Evolutionary conservation across 345 rosid species (phyloP).

Genomic region (Syzygium grande): DNA sequence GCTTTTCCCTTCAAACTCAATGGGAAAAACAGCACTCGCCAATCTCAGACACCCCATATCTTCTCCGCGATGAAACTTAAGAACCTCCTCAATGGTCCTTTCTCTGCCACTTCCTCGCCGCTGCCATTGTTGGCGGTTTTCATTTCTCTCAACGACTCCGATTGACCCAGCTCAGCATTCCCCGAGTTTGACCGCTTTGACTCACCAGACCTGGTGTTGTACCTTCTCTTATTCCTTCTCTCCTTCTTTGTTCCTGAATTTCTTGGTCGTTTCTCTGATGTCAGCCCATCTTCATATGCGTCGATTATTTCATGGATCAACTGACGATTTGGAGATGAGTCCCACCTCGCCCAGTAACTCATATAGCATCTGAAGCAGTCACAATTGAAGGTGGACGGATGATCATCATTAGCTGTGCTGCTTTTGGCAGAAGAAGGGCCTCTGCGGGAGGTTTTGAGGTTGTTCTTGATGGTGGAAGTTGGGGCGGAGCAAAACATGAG

Average conservation of each 20-base stretch:
- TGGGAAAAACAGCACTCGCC: neutral
- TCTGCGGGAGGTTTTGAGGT: neutral
- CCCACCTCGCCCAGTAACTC: conserved; percentile 85
- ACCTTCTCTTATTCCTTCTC: neutral
- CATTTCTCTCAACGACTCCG: neutral
- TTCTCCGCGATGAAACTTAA: neutral
- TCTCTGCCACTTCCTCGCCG: neutral
- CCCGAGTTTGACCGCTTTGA: neutral
- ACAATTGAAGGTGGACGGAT: conserved; percentile 29
- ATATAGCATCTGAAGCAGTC: conserved; percentile 93
- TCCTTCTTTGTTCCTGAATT: neutral
- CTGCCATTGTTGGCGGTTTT: neutral
- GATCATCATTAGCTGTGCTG: neutral
- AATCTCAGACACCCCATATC: neutral
- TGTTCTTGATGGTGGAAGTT: conserved; percentile 21
- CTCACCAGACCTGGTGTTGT: neutral
- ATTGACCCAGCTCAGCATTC: neutral
- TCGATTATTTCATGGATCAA: conserved; percentile 71
- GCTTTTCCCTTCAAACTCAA: neutral
- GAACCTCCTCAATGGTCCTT: neutral
- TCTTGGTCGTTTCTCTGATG: neutral
- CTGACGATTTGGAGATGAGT: conserved; percentile 71
- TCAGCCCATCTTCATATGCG: conserved; percentile 67
- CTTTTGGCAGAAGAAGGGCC: neutral
- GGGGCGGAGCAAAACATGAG: conserved; percentile 56